These are phyloP conservation scores for Vachellia collinsii DNA, from an alignment of 306 rosid species.

Conservation along the genomic window DNA sequence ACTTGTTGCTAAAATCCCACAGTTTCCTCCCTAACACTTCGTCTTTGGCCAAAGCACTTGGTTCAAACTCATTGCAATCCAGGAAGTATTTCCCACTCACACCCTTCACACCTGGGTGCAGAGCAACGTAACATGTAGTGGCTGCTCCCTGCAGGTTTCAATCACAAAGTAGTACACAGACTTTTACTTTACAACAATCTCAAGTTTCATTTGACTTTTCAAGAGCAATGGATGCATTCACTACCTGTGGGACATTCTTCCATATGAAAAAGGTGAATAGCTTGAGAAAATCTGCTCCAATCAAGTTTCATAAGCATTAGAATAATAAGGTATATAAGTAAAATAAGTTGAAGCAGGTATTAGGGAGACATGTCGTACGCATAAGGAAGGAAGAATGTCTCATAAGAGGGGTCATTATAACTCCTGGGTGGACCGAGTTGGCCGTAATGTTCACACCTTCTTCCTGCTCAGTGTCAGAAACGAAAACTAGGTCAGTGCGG, in stretches of 20 bases:
- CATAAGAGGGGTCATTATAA: constrained; percentile 96
- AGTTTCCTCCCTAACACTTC: constrained; percentile 56
- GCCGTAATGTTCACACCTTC: constrained; percentile 82
- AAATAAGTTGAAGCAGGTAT: background rate
- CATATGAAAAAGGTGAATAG: constrained; percentile 67
- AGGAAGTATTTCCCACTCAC: constrained; percentile 70
- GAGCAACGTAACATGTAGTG: constrained; percentile 82
- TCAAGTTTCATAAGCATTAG: background rate
- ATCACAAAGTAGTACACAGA: background rate
- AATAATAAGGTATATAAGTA: background rate
- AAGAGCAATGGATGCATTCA: background rate
- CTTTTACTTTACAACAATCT: background rate
- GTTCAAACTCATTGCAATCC: constrained; percentile 77
- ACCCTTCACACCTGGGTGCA: constrained; percentile 82
- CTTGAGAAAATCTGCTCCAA: constrained; percentile 56
- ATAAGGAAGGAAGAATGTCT: constrained; percentile 74
- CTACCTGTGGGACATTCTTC: constrained; percentile 89
- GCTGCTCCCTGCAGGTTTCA: constrained; percentile 76
- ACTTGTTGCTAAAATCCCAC: constrained; percentile 85
- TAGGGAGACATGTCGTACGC: constrained; percentile 53
- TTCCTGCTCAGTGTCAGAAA: constrained; percentile 53
- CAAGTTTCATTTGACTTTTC: background rate
- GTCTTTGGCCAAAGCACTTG: constrained; percentile 59
- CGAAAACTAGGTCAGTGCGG: background rate
- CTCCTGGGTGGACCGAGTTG: constrained; percentile 88